Evolutionary conservation across 2,329 filamentous ascomycete genomes (phyloP).

Genomic region (Colletotrichum melonis): DNA sequence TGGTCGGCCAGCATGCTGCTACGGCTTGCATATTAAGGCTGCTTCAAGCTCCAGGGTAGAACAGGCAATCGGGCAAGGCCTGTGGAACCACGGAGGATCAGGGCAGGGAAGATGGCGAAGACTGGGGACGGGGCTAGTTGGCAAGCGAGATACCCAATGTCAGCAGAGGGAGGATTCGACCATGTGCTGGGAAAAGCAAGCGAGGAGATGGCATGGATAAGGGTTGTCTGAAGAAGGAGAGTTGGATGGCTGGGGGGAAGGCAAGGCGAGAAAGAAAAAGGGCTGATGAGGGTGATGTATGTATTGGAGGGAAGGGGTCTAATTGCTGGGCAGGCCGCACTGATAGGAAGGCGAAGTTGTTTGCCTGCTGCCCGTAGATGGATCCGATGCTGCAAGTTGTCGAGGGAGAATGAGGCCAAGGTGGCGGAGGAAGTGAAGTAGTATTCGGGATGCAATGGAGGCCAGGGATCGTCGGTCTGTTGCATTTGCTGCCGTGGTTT

Average conservation of each 20-base stretch:
- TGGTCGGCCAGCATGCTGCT: conserved; percentile 29
- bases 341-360: not conserved
- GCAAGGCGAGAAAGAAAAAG: not conserved
- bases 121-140: conserved; percentile 33
- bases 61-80: conserved; percentile 29
- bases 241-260: not conserved
- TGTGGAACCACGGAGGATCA: conserved; percentile 34
- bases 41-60: conserved; percentile 33
- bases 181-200: conserved; percentile 24
- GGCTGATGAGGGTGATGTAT: not conserved
- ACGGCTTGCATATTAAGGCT: conserved; percentile 35
- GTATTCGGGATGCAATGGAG: not conserved
- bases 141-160: conserved; percentile 36
- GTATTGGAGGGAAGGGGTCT: not conserved
- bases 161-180: conserved; percentile 25
- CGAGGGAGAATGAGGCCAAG: not conserved
- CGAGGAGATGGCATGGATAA: conserved; percentile 10
- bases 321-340: not conserved
- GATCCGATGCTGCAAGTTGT: not conserved
- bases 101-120: conserved; percentile 36
- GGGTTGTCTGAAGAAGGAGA: not conserved
- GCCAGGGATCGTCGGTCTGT: not conserved
- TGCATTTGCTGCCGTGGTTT: not conserved
- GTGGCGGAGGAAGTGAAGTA: not conserved
- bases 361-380: not conserved